Evolutionary conservation across 345 rosid genomes (phyloP), one percentile per base, ranked within the genome.

Genomic region (Pelargonium nanum): DNA sequence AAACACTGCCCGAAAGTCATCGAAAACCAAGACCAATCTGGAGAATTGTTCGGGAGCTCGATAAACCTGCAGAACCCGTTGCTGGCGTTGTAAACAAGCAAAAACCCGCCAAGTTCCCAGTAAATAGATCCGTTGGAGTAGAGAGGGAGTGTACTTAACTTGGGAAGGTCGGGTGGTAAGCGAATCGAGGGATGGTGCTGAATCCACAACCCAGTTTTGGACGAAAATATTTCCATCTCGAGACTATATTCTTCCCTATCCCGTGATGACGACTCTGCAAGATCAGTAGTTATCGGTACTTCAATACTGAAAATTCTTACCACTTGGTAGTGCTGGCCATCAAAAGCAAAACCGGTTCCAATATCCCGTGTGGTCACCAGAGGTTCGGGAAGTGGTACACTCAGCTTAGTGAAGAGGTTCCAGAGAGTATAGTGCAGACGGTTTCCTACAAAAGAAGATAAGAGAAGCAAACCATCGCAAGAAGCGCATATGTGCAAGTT

Each of bases 1-100:
- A 74, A 60, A 24, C 71, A 65, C 22, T 71, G 70, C 61, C 67
- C 69, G 23, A 62, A 74, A 56, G 63, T 62, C 68, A 69, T 56
- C 0, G 63, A 24, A 44, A 55, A 55, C 62, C 63, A 63, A 5
- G 68, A 62, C 71, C 67, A 72, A 20, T 19, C 63, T 3, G 21
- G 61, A 40, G 65, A 60, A 26, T 63, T 32, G 57, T 67, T 63
- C 19, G 68, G 69, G 59, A 72, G 68, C 51, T 56, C 54, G 52
- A 67, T 63, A 40, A 63, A 61, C 28, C 55, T 51, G 17, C 66
- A 68, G 57, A 12, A 15, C 57, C 55, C 40, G 19, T 51, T 32
- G 30, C 61, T 44, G 52, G 63, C 60, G 59, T 45, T 6, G 58
- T 60, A 63, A 1, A 56, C 24, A 4, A 72, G 65, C 68, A 72